phyloP scores from a whole-genome alignment of 371 early-diverging fungal genomes.

The Mucor racemosus region DNA sequence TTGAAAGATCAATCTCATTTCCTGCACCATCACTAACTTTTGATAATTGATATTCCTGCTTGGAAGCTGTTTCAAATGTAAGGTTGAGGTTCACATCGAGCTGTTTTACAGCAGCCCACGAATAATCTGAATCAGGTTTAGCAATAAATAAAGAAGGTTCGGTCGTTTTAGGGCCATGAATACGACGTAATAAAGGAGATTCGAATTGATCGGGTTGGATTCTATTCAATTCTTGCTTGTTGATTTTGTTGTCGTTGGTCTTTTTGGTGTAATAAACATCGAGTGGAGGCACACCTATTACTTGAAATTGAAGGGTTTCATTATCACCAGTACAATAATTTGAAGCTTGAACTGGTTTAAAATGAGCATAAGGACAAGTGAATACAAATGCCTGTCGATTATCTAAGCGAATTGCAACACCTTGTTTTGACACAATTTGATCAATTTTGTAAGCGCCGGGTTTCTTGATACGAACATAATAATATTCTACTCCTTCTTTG shows the following conservation, averaged over 20 bases:
- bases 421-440: slow-evolving; percentile 42
- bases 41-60: slow-evolving; percentile 33
- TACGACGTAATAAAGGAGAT: slow-evolving; percentile 36
- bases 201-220: slow-evolving; percentile 48
- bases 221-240: slow-evolving; percentile 34
- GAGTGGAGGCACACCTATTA: slow-evolving; percentile 51
- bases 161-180: slow-evolving; percentile 21
- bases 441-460: slow-evolving; percentile 51
- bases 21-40: slow-evolving; percentile 51
- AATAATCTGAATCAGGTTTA: slow-evolving; percentile 20
- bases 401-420: slow-evolving; percentile 43
- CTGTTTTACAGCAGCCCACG: slow-evolving; percentile 45
- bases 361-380: slow-evolving; percentile 46
- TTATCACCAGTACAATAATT: slow-evolving; percentile 49
- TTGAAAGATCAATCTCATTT: slow-evolving; percentile 35
- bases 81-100: slow-evolving; percentile 35
- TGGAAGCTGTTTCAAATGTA: slow-evolving; percentile 33
- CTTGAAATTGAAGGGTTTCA: slow-evolving; percentile 35
- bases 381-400: slow-evolving; percentile 40
- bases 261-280: slow-evolving; percentile 40
- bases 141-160: slow-evolving; percentile 36
- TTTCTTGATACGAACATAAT: slow-evolving; percentile 38
- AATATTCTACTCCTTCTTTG: slow-evolving; percentile 43
- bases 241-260: not conserved
- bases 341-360: slow-evolving; percentile 18